A percentile compares a stretch with the other conserved stretches of the same genome.
phyloP scores from a whole-genome alignment of 2,329 filamentous ascomycete species.

The Magnaporthiopsis rhizophila region DNA sequence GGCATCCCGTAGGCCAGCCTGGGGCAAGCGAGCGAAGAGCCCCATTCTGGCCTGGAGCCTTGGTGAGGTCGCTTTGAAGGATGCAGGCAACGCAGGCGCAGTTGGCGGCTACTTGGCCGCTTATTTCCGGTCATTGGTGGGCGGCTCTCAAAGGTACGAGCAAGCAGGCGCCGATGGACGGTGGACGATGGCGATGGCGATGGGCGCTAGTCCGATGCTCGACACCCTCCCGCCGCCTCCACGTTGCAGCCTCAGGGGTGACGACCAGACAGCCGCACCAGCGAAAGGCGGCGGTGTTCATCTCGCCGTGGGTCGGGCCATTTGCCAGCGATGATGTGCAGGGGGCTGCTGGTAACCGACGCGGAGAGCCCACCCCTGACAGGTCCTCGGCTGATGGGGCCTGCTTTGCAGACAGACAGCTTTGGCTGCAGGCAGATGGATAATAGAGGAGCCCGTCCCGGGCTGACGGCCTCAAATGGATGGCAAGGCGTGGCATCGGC shows the following conservation, averaged over 20 bases:
- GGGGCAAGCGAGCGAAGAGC: background rate
- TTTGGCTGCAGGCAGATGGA: too few relatives aligned
- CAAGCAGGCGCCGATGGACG: background rate
- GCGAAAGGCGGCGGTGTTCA: too few relatives aligned
- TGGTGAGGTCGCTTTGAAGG: background rate
- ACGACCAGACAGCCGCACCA: background rate
- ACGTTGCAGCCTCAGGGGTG: background rate
- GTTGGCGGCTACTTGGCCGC: background rate
- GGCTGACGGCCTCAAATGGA: too few relatives aligned
- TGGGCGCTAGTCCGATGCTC: too few relatives aligned
- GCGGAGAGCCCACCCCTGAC: too few relatives aligned
- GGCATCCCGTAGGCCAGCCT: background rate
- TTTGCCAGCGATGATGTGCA: background rate
- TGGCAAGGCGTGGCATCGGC: too few relatives aligned
- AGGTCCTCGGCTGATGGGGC: too few relatives aligned
- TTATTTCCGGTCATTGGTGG: background rate
- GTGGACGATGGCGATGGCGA: background rate
- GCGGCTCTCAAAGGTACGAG: background rate
- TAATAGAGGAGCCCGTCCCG: too few relatives aligned
- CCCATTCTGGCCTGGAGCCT: too few relatives aligned
- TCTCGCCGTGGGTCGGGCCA: too few relatives aligned
- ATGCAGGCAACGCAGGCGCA: background rate
- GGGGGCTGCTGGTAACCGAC: background rate
- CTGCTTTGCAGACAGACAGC: too few relatives aligned
- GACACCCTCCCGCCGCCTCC: background rate